These are phyloP conservation scores for Boletus barrowsii DNA, from an alignment of 768 basidiomycete genomes.

Conservation along the genomic window DNA sequence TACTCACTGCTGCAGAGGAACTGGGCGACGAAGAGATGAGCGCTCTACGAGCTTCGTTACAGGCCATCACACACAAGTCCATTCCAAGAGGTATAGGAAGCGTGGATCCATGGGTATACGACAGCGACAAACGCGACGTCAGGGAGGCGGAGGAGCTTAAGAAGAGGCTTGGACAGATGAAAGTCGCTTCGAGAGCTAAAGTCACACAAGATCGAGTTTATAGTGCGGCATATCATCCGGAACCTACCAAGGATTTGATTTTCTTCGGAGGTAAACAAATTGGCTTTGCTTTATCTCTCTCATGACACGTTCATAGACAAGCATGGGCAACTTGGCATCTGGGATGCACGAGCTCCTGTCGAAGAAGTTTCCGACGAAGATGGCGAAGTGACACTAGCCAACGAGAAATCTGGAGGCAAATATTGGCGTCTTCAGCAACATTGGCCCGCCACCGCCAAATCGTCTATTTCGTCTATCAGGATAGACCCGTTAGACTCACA, in stretches of 20 bases:
- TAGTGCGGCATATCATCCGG: slow-evolving; percentile 78
- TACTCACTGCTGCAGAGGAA: slow-evolving; percentile 50
- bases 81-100: slow-evolving; percentile 39
- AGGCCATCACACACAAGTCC: slow-evolving; percentile 34
- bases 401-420: slow-evolving; percentile 60
- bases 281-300: not conserved
- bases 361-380: slow-evolving; percentile 71
- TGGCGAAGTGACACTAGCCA: slow-evolving; percentile 38
- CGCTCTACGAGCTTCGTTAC: slow-evolving; percentile 45
- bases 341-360: slow-evolving; percentile 73
- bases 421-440: slow-evolving; percentile 80
- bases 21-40: slow-evolving; percentile 43
- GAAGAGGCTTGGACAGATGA: slow-evolving; percentile 51
- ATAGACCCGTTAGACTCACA: slow-evolving; percentile 75
- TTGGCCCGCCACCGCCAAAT: slow-evolving; percentile 79
- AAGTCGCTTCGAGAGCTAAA: slow-evolving; percentile 74
- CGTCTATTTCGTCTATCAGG: slow-evolving; percentile 76
- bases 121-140: slow-evolving; percentile 45
- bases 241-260: slow-evolving; percentile 74
- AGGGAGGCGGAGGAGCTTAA: slow-evolving; percentile 52
- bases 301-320: slow-evolving; percentile 55
- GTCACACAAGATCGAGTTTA: slow-evolving; percentile 75
- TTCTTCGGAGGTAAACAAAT: slow-evolving; percentile 70
- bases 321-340: slow-evolving; percentile 78
- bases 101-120: slow-evolving; percentile 52